Base-by-base conservation (phyloP, 805 yeast genomes). In the Kodamaea restingae region DNA sequence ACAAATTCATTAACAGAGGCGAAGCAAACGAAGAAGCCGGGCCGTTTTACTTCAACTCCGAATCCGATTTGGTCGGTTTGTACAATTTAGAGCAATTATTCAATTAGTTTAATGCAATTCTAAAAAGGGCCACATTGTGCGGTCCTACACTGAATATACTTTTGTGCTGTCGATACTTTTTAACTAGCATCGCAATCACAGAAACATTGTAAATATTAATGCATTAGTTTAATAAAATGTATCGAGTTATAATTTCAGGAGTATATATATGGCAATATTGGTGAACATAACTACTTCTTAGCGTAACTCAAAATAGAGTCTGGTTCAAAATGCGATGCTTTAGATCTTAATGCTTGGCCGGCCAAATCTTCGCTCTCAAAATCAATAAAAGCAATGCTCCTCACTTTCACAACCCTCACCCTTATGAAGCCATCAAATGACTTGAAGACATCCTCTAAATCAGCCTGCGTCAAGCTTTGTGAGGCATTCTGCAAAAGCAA, bases 341-440 rank as follows among this genome's bases (percentile, higher is more conserved):
- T 25, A 4, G 40, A 2, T 21, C 12, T 40, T 3, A 17, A 29
- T 7, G 51, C 50, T 11, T 45, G 18, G 2, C 27, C 30, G 7
- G 95, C 82, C 28, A 66, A 59, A 2, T 58, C 52, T 15, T 78
- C 82, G 4, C 66, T 63, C 17, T 73, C 78, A 55, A 81, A 91
- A 50, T 91, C 97, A 3, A 91, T 73, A 58, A 91, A 84, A 8
- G 93, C 95, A 33, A 91, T 74, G 27, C 75, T 75, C 32, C 87
- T 71, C 4, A 80, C 75, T 2, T 73, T 69, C 18, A 91, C 88
- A 26, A 79, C 61, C 38, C 95, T 75, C 2, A 81, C 65, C 47
- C 81, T 85, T 9, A 75, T 60, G 45, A 83, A 82, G 0, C 95
- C 96, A 1, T 67, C 61, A 44, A 53, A 73, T 3, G 56, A 52